Evolutionary conservation across 2,329 filamentous ascomycete genomes (phyloP), one percentile per base, ranked within the genome.

Genomic region (Mariannaea elegans): DNA sequence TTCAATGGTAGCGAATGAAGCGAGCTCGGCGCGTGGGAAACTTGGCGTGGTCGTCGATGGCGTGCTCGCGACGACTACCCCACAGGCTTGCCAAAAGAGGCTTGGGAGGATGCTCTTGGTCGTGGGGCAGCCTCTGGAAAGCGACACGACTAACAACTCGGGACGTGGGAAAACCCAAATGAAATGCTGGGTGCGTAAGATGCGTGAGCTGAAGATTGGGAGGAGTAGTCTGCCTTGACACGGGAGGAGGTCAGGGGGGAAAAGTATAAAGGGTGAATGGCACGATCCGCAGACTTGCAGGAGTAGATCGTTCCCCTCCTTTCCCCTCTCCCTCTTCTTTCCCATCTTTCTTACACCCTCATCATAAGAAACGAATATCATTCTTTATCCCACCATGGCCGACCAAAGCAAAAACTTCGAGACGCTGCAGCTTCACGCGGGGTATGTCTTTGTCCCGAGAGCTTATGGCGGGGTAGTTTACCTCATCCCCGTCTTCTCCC

Each of bases 391-490:
- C 63, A 74, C 38, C 56, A 76, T 77, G 76, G 72, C 77, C 44
- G 80, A 84, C 59, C 71, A 82, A 39, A 83, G 81, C 77, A 83
- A 82, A 68, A 86, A 89, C 76, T 95, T 95, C 70, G 92, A 94
- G 82, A 95, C 92, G 61, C 84, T 94, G 65, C 92, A 94, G 82
- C 86, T 95, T 67, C 92, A 95, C 76, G 92, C 91, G 74, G 92
- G 92, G 89, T 92, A 86, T 71, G 81, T 74, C 12, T 24, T 32
- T 39, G 29, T 46, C 23, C 24, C 44, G n/a, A 21, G 8, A 38
- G 39, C 44, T 56, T 32, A 65, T 66, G 54, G 63, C 64, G 63
- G 65, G 59, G 62, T 59, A 62, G 21, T 36, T 23, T 7, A 39
- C 39, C 29, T 41, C 38, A 19, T 19, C 21, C 19, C 16, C 52